phyloP scores from a whole-genome alignment of 768 basidiomycete genomes.

The Dioszegia hungarica region DNA sequence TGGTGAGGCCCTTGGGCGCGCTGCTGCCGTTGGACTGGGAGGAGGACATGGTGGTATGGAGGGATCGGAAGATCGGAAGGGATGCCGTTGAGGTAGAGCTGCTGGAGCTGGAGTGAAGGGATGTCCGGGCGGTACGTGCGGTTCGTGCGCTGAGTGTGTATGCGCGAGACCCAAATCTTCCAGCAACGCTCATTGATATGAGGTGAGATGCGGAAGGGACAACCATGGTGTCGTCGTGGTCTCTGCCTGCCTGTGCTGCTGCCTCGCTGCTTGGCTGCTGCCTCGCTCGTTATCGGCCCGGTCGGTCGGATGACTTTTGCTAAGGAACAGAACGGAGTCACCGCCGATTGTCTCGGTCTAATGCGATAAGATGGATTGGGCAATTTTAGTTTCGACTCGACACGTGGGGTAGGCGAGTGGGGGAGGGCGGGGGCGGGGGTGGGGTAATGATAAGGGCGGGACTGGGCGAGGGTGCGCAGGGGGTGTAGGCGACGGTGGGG shows the following conservation, averaged over 20 bases:
- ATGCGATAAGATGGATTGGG: too few species aligned
- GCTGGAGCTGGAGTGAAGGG: neutral
- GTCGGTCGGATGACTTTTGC: too few species aligned
- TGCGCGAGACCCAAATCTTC: neutral
- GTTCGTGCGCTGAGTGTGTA: neutral
- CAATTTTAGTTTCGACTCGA: neutral
- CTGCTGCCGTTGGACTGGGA: neutral
- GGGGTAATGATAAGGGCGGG: neutral
- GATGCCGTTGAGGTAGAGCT: neutral
- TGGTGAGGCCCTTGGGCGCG: constrained; percentile 52
- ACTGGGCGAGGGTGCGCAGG: neutral
- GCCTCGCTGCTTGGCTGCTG: too few species aligned
- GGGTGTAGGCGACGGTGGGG: too few species aligned
- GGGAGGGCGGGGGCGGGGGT: neutral
- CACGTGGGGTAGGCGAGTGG: neutral
- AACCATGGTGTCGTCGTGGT: neutral
- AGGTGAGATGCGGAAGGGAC: neutral
- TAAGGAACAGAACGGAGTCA: too few species aligned
- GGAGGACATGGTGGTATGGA: constrained; percentile 2
- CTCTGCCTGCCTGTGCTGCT: neutral
- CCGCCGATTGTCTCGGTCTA: too few species aligned
- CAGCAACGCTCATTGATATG: neutral
- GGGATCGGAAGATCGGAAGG: constrained; percentile 5
- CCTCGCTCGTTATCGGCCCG: too few species aligned
- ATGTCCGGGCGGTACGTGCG: neutral